Evolutionary conservation across 1,139 yeast species (phyloP).

Genomic region (Waltiozyma sp.): DNA sequence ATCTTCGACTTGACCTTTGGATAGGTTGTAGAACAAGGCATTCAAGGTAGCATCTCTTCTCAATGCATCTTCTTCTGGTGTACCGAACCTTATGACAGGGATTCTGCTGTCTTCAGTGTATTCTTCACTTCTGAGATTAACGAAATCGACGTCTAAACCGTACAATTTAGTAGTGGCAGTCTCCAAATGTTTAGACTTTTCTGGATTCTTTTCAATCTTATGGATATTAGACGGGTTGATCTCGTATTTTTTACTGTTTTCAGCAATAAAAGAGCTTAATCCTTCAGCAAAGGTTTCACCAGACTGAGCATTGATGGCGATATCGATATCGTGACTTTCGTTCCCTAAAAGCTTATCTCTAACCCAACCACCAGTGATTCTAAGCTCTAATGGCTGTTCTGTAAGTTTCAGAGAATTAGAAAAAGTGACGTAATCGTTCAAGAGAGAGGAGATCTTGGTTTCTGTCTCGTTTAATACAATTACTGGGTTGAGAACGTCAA

Average conservation of each 20-base stretch:
- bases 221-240: constrained; percentile 46
- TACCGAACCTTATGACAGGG: constrained; percentile 68
- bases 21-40: constrained; percentile 79
- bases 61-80: constrained; percentile 83
- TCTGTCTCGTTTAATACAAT: constrained; percentile 38
- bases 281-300: constrained; percentile 80
- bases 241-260: constrained; percentile 28
- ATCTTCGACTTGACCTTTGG: constrained; percentile 64
- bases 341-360: constrained; percentile 81
- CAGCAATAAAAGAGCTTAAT: constrained; percentile 41
- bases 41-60: constrained; percentile 92
- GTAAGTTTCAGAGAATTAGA: constrained; percentile 4
- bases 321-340: constrained; percentile 79
- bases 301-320: constrained; percentile 72
- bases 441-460: constrained; percentile 31
- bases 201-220: constrained; percentile 86
- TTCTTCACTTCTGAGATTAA: constrained; percentile 77
- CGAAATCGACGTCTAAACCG: constrained; percentile 83
- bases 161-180: constrained; percentile 86
- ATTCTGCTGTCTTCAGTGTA: constrained; percentile 76
- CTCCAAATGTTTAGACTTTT: constrained; percentile 88
- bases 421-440: constrained; percentile 26
- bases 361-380: constrained; percentile 99
- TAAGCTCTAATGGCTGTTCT: constrained; percentile 31
- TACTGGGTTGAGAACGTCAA: constrained; percentile 7